Evolutionary conservation across 257 asterid species (phyloP).

Genomic region (Solanum chmielewskii): DNA sequence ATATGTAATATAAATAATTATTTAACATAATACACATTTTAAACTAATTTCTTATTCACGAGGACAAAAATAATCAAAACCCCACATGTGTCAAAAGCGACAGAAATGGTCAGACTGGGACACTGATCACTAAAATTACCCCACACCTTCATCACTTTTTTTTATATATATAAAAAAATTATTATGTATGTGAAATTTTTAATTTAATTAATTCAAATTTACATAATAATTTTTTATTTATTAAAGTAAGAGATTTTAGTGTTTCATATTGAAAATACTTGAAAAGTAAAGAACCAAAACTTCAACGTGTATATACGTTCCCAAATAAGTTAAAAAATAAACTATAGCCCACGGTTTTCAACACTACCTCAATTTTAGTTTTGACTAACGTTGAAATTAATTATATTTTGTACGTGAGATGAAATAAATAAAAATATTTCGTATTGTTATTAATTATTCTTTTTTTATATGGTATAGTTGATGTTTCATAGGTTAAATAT

Average conservation of each 20-base stretch:
- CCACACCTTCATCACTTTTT: neutral
- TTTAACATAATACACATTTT: neutral
- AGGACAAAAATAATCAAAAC: neutral
- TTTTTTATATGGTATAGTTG: too few species aligned
- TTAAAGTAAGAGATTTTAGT: neutral
- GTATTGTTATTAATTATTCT: neutral
- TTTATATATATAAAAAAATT: neutral
- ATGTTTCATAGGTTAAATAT: neutral
- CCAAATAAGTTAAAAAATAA: neutral
- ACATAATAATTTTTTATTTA: neutral
- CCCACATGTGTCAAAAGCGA: neutral
- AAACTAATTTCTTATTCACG: neutral
- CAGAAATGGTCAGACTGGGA: conserved; percentile 12
- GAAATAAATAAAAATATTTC: neutral
- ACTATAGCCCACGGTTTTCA: neutral
- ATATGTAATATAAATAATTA: neutral
- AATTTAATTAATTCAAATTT: neutral
- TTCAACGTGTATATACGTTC: neutral
- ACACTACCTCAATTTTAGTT: neutral
- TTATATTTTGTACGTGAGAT: neutral
- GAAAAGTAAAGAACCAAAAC: neutral
- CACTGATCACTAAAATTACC: conserved; percentile 8
- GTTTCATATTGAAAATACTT: neutral
- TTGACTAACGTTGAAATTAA: neutral
- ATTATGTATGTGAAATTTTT: neutral